Evolutionary conservation across 495 filamentous ascomycete species (phyloP).

Genomic region (Alectoria sarmentosa): DNA sequence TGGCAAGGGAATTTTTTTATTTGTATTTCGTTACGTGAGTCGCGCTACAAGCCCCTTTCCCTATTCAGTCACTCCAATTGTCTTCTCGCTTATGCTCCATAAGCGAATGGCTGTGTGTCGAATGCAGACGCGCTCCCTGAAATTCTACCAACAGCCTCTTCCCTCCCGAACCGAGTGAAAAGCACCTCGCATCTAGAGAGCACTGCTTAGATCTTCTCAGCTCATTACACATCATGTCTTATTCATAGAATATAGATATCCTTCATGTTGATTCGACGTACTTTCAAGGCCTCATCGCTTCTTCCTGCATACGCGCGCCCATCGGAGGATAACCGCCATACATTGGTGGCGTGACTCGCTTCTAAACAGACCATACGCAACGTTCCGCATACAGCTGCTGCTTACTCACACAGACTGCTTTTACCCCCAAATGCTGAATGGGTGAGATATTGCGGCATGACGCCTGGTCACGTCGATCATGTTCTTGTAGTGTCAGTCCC

Average conservation of each 20-base stretch:
- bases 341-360: background rate
- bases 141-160: background rate
- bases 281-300: background rate
- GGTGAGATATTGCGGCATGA: background rate
- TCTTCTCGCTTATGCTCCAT: background rate
- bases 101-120: too few species aligned
- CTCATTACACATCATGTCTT: background rate
- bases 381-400: slow-evolving; percentile 1
- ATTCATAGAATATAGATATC: too few species aligned
- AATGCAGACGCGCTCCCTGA: background rate
- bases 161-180: background rate
- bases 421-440: background rate
- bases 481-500: background rate
- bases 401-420: background rate
- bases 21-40: background rate
- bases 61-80: background rate
- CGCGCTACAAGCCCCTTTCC: background rate
- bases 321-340: slow-evolving; percentile 2
- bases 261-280: too few species aligned
- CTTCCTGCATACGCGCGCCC: slow-evolving; percentile 1
- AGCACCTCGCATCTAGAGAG: background rate
- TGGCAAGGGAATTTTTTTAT: background rate
- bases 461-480: background rate
- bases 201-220: background rate
- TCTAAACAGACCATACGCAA: background rate